Percentiles rank a stretch among this genome's conserved stretches.
These are phyloP conservation scores for Firmiana major DNA, from an alignment of 345 rosid species.

Conservation along the genomic window DNA sequence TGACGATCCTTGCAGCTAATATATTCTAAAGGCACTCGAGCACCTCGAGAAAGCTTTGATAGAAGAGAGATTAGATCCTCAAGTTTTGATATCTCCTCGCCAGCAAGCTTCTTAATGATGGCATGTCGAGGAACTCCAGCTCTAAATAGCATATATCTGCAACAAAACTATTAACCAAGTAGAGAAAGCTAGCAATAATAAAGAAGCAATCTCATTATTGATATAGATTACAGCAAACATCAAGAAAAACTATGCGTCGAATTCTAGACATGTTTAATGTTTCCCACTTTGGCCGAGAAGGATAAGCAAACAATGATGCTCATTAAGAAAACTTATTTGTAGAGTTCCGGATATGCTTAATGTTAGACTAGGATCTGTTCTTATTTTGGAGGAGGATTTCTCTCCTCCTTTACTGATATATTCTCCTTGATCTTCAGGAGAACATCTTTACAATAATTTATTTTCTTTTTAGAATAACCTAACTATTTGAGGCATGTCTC, in stretches of 20 bases:
- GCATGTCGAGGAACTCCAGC: slow-evolving; percentile 99
- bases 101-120: slow-evolving; percentile 84
- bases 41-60: slow-evolving; percentile 68
- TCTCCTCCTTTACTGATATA: no score
- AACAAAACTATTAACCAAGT: slow-evolving; percentile 10
- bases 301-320: not conserved
- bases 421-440: no score
- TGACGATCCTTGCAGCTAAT: slow-evolving; percentile 80
- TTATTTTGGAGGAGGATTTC: no score
- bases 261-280: no score
- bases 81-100: slow-evolving; percentile 68
- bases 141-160: slow-evolving; percentile 88
- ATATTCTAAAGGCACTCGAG: slow-evolving; percentile 89
- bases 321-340: not conserved
- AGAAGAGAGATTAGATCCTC: slow-evolving; percentile 64
- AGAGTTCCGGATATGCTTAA: no score
- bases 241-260: no score
- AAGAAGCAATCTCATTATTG: not conserved
- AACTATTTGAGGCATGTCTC: no score
- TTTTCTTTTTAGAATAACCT: no score
- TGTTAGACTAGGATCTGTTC: no score
- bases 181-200: not conserved
- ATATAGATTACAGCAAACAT: not conserved
- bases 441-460: no score
- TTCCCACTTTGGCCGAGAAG: not conserved